These are phyloP conservation scores for Truncatella angustata DNA, from an alignment of 2,329 filamentous ascomycete genomes.

Conservation along the genomic window DNA sequence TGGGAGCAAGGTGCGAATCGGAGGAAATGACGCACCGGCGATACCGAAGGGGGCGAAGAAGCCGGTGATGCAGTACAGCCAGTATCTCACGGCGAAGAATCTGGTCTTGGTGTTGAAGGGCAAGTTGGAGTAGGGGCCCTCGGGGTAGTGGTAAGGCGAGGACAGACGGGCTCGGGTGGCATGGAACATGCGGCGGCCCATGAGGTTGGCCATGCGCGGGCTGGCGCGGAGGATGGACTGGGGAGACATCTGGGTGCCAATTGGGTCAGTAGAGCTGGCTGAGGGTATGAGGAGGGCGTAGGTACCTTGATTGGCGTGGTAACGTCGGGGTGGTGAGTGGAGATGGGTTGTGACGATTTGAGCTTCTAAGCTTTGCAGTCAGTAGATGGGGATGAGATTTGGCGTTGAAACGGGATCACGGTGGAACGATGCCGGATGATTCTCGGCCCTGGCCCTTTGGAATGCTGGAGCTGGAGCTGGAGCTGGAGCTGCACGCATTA, in stretches of 20 bases:
- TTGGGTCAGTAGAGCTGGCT: constrained; percentile 30
- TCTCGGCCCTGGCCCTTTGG: neutral
- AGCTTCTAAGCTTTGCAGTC: constrained; percentile 1
- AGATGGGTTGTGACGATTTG: constrained; percentile 4
- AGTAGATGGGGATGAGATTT: constrained; percentile 2
- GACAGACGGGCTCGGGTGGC: constrained; percentile 80
- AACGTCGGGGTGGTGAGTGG: constrained; percentile 4
- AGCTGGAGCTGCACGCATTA: too few species aligned
- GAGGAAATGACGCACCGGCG: constrained; percentile 48
- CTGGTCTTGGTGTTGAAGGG: constrained; percentile 95
- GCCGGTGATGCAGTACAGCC: constrained; percentile 61
- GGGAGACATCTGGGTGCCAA: constrained; percentile 74
- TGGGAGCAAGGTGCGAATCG: neutral
- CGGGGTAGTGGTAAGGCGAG: constrained; percentile 97
- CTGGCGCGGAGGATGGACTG: constrained; percentile 58
- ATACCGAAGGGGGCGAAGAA: constrained; percentile 64
- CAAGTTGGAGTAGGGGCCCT: constrained; percentile 91
- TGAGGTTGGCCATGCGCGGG: constrained; percentile 60
- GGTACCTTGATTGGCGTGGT: constrained; percentile 1
- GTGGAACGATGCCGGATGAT: constrained; percentile 7
- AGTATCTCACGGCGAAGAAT: constrained; percentile 82
- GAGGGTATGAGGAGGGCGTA: neutral
- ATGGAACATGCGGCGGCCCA: constrained; percentile 92
- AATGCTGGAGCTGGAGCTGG: neutral
- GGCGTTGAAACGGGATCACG: neutral